Evolutionary conservation across 2,329 filamentous ascomycete genomes (phyloP), one percentile per base, ranked within the genome.

Genomic region (Torrubiellomyces zombiae): DNA sequence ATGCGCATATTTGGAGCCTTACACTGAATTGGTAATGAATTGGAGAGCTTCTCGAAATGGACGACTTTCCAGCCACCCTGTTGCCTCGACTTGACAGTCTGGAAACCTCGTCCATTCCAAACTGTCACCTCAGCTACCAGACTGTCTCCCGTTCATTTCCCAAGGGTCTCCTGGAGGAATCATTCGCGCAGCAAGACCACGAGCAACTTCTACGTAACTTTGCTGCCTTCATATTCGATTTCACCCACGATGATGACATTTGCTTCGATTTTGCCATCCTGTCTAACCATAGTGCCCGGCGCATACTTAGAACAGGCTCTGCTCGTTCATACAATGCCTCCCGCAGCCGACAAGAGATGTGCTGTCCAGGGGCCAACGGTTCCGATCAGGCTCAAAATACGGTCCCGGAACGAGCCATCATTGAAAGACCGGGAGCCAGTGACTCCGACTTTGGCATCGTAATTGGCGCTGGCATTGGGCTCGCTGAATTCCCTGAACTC

Each of bases 221-320:
- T 16, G 26, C 26, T 13, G 18, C 10, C 16, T 28, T 28, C 10
- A 9, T 28, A 14, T 11, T 16, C 5, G 18, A 16, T 11, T 20
- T 28, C 8, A 15, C 22, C 26, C 21, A 21, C 10, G 26, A 28
- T n/a, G 26, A 24, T 18, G 26, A 28, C 20, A 11, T 28, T 14
- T 24, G 21, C 8, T 28, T 28, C 15, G 26, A 28, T 15, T 24
- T 24, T 20, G 8, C 20, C 26, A 11, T 16, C 15, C 16, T 4
- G 7, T 4, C 10, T 11, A 11, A 6, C 16, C 4, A 23, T 5
- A 7, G 6, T n/a, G 14, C 9, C 9, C 13, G 14, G 7, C n/a
- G 13, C 11, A 9, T n/a, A 16, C 6, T 6, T n/a, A n/a, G n/a
- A n/a, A n/a, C n/a, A n/a, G n/a, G n/a, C n/a, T n/a, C n/a, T n/a